Percentiles rank a stretch among this genome's conserved stretches.
phyloP scores from a whole-genome alignment of 768 basidiomycete genomes.

The Auricularia sp. region DNA sequence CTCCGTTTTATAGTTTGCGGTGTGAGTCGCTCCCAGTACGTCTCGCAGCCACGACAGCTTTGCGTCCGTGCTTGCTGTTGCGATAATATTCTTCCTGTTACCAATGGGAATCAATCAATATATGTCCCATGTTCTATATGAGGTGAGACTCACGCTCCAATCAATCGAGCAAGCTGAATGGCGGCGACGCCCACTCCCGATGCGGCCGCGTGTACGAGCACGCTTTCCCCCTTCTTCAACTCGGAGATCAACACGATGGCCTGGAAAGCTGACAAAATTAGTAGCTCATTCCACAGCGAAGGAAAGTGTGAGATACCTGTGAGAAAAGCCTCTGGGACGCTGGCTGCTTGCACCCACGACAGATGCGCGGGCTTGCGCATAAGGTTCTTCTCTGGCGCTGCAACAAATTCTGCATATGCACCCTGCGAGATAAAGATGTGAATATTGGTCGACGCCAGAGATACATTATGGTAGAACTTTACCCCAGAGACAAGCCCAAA shows the following conservation, averaged over 20 bases:
- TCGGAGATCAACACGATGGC: constrained; percentile 58
- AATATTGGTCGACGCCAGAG: background rate
- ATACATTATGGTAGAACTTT: constrained; percentile 20
- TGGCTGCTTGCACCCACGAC: constrained; percentile 77
- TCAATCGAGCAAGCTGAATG: constrained; percentile 71
- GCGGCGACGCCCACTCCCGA: constrained; percentile 86
- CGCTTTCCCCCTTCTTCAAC: constrained; percentile 58
- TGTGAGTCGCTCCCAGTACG: constrained; percentile 63
- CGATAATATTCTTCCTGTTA: constrained; percentile 56
- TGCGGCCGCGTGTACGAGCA: constrained; percentile 84
- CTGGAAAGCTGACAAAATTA: constrained; percentile 39
- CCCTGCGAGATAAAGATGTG: constrained; percentile 40
- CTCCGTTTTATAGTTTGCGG: constrained; percentile 75
- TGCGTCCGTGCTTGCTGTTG: constrained; percentile 76
- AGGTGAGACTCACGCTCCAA: constrained; percentile 51
- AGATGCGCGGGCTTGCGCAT: constrained; percentile 65
- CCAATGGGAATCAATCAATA: constrained; percentile 3
- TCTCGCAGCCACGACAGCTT: constrained; percentile 71
- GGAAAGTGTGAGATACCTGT: constrained; percentile 46
- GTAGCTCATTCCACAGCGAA: background rate
- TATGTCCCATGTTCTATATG: constrained; percentile 2
- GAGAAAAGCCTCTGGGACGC: constrained; percentile 79
- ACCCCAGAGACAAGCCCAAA: constrained; percentile 76
- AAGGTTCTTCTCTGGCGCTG: constrained; percentile 52
- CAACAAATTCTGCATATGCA: constrained; percentile 84